These are phyloP conservation scores for Mimosa pudica DNA, from an alignment of 306 rosid genomes.

Conservation along the genomic window DNA sequence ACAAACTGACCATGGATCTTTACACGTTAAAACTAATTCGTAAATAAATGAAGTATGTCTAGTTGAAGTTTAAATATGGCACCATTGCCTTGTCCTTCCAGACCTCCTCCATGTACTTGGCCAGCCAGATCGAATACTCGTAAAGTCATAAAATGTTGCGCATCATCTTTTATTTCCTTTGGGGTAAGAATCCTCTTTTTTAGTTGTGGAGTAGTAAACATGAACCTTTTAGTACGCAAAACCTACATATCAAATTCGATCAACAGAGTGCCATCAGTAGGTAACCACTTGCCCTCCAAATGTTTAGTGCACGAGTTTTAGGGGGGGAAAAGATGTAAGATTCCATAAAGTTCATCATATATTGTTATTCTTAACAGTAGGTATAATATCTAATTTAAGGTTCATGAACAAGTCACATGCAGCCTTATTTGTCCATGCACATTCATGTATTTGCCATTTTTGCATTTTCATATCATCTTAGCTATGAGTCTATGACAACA, in stretches of 20 bases:
- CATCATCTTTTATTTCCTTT: too few relatives aligned
- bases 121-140: too few relatives aligned
- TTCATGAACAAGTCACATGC: neutral
- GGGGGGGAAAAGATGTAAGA: neutral
- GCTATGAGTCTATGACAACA: neutral
- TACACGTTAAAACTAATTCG: neutral
- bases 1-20: neutral
- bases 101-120: neutral
- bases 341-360: neutral
- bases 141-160: too few relatives aligned
- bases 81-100: neutral
- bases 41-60: neutral
- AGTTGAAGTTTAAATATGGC: too few relatives aligned
- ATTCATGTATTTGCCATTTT: neutral
- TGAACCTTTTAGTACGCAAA: constrained; percentile 76
- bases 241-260: constrained; percentile 59
- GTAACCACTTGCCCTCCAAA: constrained; percentile 26
- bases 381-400: neutral
- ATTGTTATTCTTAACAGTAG: neutral
- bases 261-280: constrained; percentile 25
- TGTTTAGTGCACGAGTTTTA: neutral
- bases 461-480: neutral
- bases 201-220: constrained; percentile 81
- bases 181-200: too few relatives aligned
- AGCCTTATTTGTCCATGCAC: neutral